These are phyloP conservation scores for Xylariaceae sp. DNA, from an alignment of 2,329 filamentous ascomycete genomes.

Conservation along the genomic window DNA sequence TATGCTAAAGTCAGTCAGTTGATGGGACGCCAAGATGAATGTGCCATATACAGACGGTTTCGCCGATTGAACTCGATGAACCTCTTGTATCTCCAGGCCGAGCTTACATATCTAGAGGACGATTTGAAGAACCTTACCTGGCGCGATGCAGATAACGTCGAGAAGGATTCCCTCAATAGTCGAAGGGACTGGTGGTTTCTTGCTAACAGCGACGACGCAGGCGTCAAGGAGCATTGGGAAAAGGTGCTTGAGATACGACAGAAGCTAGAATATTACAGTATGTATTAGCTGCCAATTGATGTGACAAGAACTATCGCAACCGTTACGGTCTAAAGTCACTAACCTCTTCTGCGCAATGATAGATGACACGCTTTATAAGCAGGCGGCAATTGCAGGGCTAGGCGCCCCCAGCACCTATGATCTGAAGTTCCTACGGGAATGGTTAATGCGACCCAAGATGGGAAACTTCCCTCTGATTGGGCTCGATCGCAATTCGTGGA, in stretches of 20 bases:
- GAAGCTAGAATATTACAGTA: conserved; percentile 13
- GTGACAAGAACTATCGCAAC: no score
- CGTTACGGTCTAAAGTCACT: no score
- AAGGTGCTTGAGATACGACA: conserved; percentile 10
- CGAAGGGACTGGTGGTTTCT: conserved; percentile 14
- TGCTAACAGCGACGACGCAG: conserved; percentile 2
- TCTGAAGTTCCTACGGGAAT: conserved; percentile 6
- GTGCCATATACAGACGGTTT: conserved; percentile 13
- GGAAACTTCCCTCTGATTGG: conserved; percentile 10
- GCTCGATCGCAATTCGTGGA: conserved; percentile 5
- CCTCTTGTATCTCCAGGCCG: conserved; percentile 12
- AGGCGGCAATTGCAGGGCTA: conserved; percentile 6
- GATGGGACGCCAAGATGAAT: conserved; percentile 10
- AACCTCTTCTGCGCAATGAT: not conserved
- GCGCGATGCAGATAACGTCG: not conserved
- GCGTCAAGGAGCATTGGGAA: conserved; percentile 9
- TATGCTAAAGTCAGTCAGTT: conserved; percentile 9
- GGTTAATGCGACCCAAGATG: conserved; percentile 9
- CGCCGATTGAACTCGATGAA: conserved; percentile 6
- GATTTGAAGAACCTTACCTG: conserved; percentile 1
- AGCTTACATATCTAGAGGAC: conserved; percentile 12
- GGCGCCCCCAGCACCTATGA: conserved; percentile 4
- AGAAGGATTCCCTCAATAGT: not conserved
- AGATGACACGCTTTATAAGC: conserved; percentile 6
- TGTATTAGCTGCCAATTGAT: no score